These are phyloP conservation scores for Solanum ahanhuiri DNA, from an alignment of 257 asterid species.

Conservation along the genomic window DNA sequence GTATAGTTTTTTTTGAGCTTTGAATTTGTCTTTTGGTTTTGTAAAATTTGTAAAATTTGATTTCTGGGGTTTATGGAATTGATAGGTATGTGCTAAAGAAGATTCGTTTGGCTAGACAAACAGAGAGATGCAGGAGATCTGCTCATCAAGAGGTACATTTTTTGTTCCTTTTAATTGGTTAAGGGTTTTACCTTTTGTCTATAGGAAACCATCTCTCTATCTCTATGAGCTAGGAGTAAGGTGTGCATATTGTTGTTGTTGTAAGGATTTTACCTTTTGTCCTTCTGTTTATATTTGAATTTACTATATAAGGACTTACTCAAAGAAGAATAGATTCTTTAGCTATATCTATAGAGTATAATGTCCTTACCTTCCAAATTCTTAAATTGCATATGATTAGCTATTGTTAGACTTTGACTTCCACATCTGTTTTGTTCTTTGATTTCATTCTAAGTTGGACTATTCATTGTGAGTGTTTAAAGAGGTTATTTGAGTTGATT, in stretches of 20 bases:
- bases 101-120: slow-evolving; percentile 93
- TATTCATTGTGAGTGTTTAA: neutral
- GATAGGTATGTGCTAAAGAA: slow-evolving; percentile 91
- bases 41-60: neutral
- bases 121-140: slow-evolving; percentile 98
- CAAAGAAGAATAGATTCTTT: neutral
- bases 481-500: neutral
- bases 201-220: neutral
- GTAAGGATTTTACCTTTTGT: neutral
- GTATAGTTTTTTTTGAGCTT: neutral
- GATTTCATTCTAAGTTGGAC: neutral
- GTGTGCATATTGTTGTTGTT: neutral
- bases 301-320: neutral
- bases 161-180: neutral
- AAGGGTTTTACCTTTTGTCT: neutral
- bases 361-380: neutral
- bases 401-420: neutral
- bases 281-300: neutral
- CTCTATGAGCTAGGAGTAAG: neutral
- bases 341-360: neutral
- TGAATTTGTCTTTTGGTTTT: neutral
- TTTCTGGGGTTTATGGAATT: slow-evolving; percentile 8
- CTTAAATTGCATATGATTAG: neutral
- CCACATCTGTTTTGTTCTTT: neutral
- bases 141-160: slow-evolving; percentile 89